These are phyloP conservation scores for Centella asiatica DNA, from an alignment of 129 eudicot species.

Conservation along the genomic window DNA sequence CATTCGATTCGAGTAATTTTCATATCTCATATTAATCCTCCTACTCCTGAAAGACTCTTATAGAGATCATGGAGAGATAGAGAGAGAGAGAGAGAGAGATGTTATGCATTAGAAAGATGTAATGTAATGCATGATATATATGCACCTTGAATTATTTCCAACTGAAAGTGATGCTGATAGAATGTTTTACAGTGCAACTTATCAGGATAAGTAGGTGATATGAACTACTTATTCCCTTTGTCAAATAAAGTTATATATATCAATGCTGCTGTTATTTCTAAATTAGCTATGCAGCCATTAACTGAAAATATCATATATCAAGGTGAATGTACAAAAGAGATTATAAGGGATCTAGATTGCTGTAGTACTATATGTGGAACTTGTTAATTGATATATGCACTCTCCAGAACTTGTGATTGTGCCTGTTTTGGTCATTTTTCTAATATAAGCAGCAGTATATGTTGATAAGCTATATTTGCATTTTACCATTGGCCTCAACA, in stretches of 20 bases:
- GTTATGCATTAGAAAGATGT: not conserved
- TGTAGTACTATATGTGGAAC: no score
- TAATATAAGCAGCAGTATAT: no score
- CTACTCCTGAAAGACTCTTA: no score
- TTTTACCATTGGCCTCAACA: no score
- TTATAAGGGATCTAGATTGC: no score
- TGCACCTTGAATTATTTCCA: not conserved
- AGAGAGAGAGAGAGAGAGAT: not conserved
- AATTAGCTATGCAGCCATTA: not conserved
- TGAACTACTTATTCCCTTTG: not conserved
- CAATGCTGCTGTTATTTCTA: not conserved
- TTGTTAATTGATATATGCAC: no score
- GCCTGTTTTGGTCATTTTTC: no score
- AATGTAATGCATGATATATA: not conserved
- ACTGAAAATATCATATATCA: no score
- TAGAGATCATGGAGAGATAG: no score
- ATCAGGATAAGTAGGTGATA: not conserved
- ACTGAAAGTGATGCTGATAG: not conserved
- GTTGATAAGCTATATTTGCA: no score
- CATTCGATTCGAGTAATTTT: conserved; percentile 33
- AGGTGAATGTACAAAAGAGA: no score
- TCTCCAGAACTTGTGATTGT: no score
- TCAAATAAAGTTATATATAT: not conserved
- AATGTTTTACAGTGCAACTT: not conserved
- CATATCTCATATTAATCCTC: not conserved